Evolutionary conservation across 441 rosid species (phyloP).

Genomic region (Croton laevigatus): DNA sequence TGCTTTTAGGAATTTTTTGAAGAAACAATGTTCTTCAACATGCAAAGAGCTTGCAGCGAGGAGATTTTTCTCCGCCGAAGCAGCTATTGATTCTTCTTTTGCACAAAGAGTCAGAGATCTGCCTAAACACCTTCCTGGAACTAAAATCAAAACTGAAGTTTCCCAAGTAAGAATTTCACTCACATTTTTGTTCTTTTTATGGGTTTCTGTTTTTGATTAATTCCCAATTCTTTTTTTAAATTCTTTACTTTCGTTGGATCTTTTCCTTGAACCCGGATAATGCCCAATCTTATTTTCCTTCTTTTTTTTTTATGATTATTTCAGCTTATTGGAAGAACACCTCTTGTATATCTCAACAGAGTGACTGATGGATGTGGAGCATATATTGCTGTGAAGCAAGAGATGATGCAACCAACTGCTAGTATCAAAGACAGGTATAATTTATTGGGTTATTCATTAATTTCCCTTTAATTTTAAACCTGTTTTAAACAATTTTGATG

Average conservation of each 20-base stretch:
- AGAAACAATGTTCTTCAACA: conserved; percentile 27
- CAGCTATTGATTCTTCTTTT: conserved; percentile 41
- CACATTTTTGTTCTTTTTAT: no score
- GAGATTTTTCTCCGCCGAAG: conserved; percentile 43
- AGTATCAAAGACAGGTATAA: conserved; percentile 85
- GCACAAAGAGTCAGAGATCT: conserved; percentile 65
- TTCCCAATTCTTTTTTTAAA: neutral
- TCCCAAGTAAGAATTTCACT: conserved; percentile 38
- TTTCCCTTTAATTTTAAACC: neutral
- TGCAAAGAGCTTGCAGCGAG: conserved; percentile 24
- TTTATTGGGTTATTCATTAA: neutral
- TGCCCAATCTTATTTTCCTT: neutral
- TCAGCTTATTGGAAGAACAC: conserved; percentile 84
- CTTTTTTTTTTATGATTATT: neutral
- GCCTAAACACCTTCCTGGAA: conserved; percentile 56
- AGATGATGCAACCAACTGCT: conserved; percentile 86
- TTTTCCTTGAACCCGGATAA: neutral
- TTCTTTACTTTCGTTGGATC: neutral
- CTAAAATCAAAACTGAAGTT: conserved; percentile 56
- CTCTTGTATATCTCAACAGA: conserved; percentile 73
- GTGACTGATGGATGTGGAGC: conserved; percentile 93
- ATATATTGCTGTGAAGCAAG: conserved; percentile 79
- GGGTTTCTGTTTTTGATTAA: neutral
- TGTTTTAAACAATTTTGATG: neutral
- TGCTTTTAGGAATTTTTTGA: conserved; percentile 34